Conservation (phyloP, 2,329 filamentous ascomycete genomes). For the Tricladium varicosporioides region DNA sequence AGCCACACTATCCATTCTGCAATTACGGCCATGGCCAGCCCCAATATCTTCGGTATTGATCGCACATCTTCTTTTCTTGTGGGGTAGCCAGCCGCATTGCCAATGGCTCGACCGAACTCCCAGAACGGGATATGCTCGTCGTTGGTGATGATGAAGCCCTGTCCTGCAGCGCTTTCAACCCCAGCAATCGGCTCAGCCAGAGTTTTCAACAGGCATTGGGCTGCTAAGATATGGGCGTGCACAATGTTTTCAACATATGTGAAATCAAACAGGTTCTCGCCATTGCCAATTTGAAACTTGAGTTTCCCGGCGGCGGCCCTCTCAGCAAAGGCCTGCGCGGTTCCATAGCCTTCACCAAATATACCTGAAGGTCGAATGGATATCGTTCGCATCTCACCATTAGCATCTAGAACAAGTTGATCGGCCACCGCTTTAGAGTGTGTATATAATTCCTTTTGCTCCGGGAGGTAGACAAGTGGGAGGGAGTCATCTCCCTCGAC, state of each 20-base stretch:
- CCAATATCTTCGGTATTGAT: slow-evolving; percentile 9
- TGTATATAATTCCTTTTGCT: slow-evolving; percentile 20
- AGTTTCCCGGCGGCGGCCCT: slow-evolving; percentile 46
- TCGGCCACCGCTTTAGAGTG: slow-evolving; percentile 22
- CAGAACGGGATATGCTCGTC: slow-evolving; percentile 20
- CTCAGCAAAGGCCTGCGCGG: slow-evolving; percentile 34
- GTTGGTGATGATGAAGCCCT: slow-evolving; percentile 21
- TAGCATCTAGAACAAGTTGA: slow-evolving; percentile 15
- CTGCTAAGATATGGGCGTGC: slow-evolving; percentile 49
- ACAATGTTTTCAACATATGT: slow-evolving; percentile 52
- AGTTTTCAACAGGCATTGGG: slow-evolving; percentile 38
- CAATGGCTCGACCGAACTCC: slow-evolving; percentile 14
- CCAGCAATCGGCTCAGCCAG: slow-evolving; percentile 21
- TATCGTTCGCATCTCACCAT: slow-evolving; percentile 44
- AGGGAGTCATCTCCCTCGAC: slow-evolving; percentile 43
- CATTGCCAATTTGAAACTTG: slow-evolving; percentile 49
- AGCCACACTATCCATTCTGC: slow-evolving; percentile 20
- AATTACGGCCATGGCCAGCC: slow-evolving; percentile 11
- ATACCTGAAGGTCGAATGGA: slow-evolving; percentile 49
- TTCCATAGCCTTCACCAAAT: slow-evolving; percentile 44
- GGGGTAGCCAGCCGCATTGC: slow-evolving; percentile 7
- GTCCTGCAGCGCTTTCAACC: slow-evolving; percentile 9
- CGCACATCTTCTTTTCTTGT: slow-evolving; percentile 7
- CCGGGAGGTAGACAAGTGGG: slow-evolving; percentile 12
- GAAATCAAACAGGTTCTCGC: slow-evolving; percentile 53